These are phyloP conservation scores for Leishmania guyanensis DNA, from an alignment of 208 protist species.

Conservation along the genomic window DNA sequence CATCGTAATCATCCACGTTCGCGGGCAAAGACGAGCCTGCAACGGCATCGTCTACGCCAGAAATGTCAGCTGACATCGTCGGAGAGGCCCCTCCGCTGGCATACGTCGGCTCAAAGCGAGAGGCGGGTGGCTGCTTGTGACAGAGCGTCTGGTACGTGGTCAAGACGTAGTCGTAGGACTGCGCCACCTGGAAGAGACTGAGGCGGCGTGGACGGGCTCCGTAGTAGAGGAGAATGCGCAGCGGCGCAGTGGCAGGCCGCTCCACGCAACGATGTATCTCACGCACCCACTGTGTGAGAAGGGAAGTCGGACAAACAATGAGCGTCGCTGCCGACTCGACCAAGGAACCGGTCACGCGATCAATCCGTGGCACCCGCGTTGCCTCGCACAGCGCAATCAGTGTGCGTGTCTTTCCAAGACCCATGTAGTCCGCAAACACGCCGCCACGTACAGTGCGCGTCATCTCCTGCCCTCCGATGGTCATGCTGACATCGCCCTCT, in stretches of 20 bases:
- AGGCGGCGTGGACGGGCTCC: conserved; percentile 45
- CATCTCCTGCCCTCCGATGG: conserved; percentile 4
- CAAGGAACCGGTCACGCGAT: conserved; percentile 61
- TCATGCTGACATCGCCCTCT: not conserved
- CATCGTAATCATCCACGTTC: conserved; percentile 7
- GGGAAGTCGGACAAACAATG: conserved; percentile 71
- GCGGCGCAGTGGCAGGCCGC: conserved; percentile 26
- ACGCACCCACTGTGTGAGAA: conserved; percentile 70
- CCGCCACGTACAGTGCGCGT: conserved; percentile 44
- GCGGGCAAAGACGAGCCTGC: not conserved
- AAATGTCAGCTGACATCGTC: not conserved
- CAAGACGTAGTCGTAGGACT: conserved; percentile 87
- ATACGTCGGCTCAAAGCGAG: not conserved
- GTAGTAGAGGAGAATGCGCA: conserved; percentile 78
- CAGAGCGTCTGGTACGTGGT: conserved; percentile 68
- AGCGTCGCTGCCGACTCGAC: conserved; percentile 68
- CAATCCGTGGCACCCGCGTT: conserved; percentile 32
- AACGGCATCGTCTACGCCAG: conserved; percentile 2
- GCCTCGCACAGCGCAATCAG: conserved; percentile 76
- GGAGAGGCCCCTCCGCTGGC: not conserved
- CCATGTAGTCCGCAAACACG: conserved; percentile 81
- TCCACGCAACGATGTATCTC: conserved; percentile 63
- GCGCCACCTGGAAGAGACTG: conserved; percentile 50
- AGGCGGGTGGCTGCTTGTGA: conserved; percentile 33
- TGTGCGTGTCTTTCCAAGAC: conserved; percentile 76